These are phyloP conservation scores for Flueggea neowawraea DNA, from an alignment of 441 rosid genomes.

Conservation along the genomic window DNA sequence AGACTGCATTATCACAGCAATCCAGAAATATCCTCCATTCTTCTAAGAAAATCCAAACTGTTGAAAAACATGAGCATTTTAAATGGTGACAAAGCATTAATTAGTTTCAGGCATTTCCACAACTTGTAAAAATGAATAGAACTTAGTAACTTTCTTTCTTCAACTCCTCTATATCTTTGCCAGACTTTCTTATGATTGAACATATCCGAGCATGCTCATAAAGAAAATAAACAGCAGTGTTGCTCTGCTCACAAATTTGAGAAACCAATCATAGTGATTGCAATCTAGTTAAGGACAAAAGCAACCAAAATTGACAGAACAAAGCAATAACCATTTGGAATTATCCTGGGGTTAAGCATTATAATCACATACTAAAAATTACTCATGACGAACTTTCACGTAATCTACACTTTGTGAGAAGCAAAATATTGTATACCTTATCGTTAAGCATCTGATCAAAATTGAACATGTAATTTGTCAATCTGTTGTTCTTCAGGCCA, in stretches of 20 bases:
- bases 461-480: conserved; percentile 71
- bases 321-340: neutral
- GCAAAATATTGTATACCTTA: conserved; percentile 53
- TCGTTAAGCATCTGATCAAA: conserved; percentile 81
- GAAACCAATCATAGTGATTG: neutral
- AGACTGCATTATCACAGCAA: no score
- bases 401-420: neutral
- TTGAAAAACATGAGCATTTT: no score
- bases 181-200: conserved; percentile 91
- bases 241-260: conserved; percentile 49
- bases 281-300: neutral
- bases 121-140: neutral
- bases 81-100: neutral
- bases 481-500: conserved; percentile 86
- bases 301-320: neutral
- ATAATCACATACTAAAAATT: no score
- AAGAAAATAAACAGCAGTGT: conserved; percentile 65
- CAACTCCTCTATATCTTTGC: conserved; percentile 67
- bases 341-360: no score
- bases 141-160: conserved; percentile 55
- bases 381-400: no score
- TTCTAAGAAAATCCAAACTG: no score
- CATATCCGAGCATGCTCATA: conserved; percentile 97
- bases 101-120: neutral
- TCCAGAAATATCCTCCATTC: no score